Conservation (phyloP, 164 flowering plant species). For the Paratinospora sagittata region DNA sequence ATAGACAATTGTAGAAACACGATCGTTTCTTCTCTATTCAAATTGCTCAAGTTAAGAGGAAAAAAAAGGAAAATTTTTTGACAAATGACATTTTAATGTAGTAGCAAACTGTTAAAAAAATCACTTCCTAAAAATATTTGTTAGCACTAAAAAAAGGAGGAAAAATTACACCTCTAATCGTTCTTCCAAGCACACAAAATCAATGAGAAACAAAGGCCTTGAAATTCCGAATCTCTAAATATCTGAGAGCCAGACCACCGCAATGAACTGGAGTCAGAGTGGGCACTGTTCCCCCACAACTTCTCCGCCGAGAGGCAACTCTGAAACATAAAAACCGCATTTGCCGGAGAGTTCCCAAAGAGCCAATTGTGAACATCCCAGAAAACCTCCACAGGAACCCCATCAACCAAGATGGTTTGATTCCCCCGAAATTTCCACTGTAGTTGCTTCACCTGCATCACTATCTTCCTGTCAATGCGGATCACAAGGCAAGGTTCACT, state of each 20-base stretch:
- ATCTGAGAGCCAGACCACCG: conserved; percentile 47
- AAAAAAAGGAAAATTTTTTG: neutral
- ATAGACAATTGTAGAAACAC: conserved; percentile 13
- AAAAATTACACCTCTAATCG: conserved; percentile 33
- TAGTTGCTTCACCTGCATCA: conserved; percentile 65
- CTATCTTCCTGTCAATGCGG: conserved; percentile 48
- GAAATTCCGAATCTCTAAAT: conserved; percentile 35
- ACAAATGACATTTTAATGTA: conserved; percentile 18
- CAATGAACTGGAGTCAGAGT: conserved; percentile 29
- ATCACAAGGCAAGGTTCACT: conserved; percentile 50
- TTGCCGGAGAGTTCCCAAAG: conserved; percentile 46
- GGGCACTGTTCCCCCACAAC: conserved; percentile 43
- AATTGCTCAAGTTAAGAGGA: conserved; percentile 14
- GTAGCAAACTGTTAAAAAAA: neutral
- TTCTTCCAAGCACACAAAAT: conserved; percentile 69
- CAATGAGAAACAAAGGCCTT: conserved; percentile 54
- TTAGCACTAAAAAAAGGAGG: conserved; percentile 29
- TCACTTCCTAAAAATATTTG: conserved; percentile 21
- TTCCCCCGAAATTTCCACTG: conserved; percentile 79
- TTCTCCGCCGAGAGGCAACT: conserved; percentile 61
- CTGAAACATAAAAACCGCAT: conserved; percentile 83
- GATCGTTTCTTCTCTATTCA: conserved; percentile 17
- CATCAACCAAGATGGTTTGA: conserved; percentile 55
- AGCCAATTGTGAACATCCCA: conserved; percentile 95
- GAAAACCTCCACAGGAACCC: conserved; percentile 58